phyloP scores from a whole-genome alignment of 2,329 filamentous ascomycete genomes.

The Botrytis galanthina region DNA sequence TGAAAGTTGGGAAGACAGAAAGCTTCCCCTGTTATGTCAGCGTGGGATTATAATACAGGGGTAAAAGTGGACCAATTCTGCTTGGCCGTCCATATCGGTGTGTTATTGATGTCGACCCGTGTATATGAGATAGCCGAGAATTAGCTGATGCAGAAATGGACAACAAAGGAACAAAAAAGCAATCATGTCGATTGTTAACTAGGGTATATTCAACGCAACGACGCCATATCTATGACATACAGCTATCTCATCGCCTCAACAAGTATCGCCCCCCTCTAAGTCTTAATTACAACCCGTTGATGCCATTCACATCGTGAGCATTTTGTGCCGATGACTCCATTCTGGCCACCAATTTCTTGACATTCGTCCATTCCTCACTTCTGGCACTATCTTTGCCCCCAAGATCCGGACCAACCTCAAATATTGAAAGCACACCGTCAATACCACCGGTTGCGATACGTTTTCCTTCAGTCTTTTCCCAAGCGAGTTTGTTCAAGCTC shows the following conservation, averaged over 20 bases:
- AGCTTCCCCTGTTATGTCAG: neutral
- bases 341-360: conserved; percentile 83
- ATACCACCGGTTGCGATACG: conserved; percentile 87
- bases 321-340: conserved; percentile 53
- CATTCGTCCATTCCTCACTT: conserved; percentile 86
- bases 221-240: conserved; percentile 28
- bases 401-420: conserved; percentile 80
- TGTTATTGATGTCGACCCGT: neutral
- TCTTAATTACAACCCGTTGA: conserved; percentile 15
- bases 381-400: conserved; percentile 82
- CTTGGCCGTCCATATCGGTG: neutral
- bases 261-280: neutral
- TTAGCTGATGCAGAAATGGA: neutral
- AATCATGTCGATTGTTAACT: conserved; percentile 22
- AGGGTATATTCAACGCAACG: conserved; percentile 34
- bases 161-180: neutral
- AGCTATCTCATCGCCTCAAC: neutral
- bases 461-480: conserved; percentile 88
- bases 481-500: conserved; percentile 90
- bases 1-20: neutral
- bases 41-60: neutral
- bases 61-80: neutral
- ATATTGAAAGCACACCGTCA: conserved; percentile 85
- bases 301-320: conserved; percentile 29
- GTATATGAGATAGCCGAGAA: neutral